Evolutionary conservation across 148 eudicot genomes (phyloP).

Genomic region (Salicornia ramosissima): DNA sequence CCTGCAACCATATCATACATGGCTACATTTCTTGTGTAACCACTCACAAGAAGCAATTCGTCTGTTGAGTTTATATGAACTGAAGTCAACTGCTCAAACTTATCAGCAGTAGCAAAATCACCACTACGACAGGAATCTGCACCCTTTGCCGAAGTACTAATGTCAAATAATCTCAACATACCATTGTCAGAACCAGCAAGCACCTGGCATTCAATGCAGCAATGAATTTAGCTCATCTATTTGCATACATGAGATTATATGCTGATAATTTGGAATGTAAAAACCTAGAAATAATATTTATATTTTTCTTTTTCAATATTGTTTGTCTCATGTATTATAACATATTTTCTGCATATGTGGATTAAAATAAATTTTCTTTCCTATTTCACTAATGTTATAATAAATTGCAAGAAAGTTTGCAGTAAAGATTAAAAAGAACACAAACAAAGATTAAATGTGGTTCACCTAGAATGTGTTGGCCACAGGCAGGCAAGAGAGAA

Average conservation of each 20-base stretch:
- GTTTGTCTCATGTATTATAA: background rate
- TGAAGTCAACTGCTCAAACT: conserved; percentile 63
- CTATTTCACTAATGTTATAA: no score
- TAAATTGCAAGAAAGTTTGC: no score
- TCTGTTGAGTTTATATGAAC: conserved; percentile 81
- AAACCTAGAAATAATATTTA: background rate
- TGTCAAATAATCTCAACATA: conserved; percentile 60
- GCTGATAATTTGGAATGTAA: no score
- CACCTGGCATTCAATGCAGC: conserved; percentile 37
- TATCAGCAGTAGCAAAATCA: conserved; percentile 37
- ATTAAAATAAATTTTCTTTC: no score
- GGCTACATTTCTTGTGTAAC: conserved; percentile 71
- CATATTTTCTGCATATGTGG: no score
- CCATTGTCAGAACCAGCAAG: conserved; percentile 84
- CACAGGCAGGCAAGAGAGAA: no score
- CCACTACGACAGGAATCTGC: conserved; percentile 24
- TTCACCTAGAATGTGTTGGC: no score
- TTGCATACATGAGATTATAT: no score
- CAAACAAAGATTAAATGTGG: no score
- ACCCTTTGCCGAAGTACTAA: conserved; percentile 30
- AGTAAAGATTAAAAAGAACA: no score
- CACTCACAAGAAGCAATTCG: conserved; percentile 82
- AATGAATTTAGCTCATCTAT: background rate
- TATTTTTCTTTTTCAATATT: background rate
- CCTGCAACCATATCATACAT: conserved; percentile 78